phyloP scores from a whole-genome alignment of 2,329 filamentous ascomycete genomes.

The Xylariaceae sp. region DNA sequence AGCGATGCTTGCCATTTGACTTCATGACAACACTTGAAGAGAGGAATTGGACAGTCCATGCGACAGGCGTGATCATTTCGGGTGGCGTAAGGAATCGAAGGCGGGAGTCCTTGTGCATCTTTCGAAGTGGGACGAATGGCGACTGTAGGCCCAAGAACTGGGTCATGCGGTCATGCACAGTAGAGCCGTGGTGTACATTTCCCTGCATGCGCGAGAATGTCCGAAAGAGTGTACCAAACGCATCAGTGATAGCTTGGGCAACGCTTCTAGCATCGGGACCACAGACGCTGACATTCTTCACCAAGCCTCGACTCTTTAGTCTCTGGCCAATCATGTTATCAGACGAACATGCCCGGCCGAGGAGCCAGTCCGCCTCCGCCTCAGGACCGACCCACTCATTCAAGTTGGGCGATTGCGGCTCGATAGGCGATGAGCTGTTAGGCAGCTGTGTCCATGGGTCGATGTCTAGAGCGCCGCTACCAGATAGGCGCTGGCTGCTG shows the following conservation, averaged over 20 bases:
- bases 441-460: slow-evolving; percentile 58
- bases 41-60: slow-evolving; percentile 72
- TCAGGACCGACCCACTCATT: slow-evolving; percentile 47
- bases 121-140: slow-evolving; percentile 72
- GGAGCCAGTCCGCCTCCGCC: slow-evolving; percentile 58
- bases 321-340: slow-evolving; percentile 64
- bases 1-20: slow-evolving; percentile 57
- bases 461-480: slow-evolving; percentile 29
- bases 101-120: slow-evolving; percentile 70
- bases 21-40: slow-evolving; percentile 72
- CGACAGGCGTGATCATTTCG: slow-evolving; percentile 70
- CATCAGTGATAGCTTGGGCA: slow-evolving; percentile 58
- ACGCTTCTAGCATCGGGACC: slow-evolving; percentile 67
- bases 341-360: slow-evolving; percentile 65
- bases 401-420: slow-evolving; percentile 47
- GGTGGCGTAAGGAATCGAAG: slow-evolving; percentile 67
- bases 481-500: slow-evolving; percentile 34
- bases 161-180: slow-evolving; percentile 35
- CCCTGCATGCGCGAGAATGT: slow-evolving; percentile 39
- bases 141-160: slow-evolving; percentile 62
- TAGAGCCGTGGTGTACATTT: slow-evolving; percentile 31
- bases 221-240: slow-evolving; percentile 58
- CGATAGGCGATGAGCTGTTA: slow-evolving; percentile 43
- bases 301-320: slow-evolving; percentile 71
- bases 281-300: slow-evolving; percentile 61